These are phyloP conservation scores for Paulownia fortunei DNA, from an alignment of 257 asterid species.

Conservation along the genomic window DNA sequence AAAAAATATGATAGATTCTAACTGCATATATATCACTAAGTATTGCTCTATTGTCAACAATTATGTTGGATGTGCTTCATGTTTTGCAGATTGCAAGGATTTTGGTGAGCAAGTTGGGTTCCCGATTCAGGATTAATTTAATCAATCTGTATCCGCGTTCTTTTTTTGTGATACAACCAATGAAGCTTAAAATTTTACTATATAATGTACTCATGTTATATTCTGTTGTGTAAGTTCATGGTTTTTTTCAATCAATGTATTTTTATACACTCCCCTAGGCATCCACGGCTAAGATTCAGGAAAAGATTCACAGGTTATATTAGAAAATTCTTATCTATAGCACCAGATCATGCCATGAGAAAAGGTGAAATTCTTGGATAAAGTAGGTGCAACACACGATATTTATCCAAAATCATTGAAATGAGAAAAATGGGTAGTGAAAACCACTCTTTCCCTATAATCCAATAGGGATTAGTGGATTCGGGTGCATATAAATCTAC, in stretches of 20 bases:
- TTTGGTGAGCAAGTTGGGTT: neutral
- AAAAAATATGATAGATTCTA: neutral
- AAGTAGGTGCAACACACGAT: too few species aligned
- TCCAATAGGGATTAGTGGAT: too few species aligned
- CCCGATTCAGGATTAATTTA: neutral
- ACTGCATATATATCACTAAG: constrained; percentile 8
- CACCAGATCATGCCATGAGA: too few species aligned
- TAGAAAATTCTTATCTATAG: too few species aligned
- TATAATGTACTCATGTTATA: neutral
- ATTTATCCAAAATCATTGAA: too few species aligned
- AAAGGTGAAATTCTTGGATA: too few species aligned
- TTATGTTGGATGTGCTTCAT: constrained; percentile 27
- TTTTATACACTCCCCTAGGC: neutral
- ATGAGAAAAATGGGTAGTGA: too few species aligned
- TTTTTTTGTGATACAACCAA: neutral
- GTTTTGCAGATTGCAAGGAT: neutral
- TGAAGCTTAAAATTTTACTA: neutral
- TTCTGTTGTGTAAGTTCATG: neutral
- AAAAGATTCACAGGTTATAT: too few species aligned
- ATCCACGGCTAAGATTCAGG: neutral
- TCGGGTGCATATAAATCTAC: too few species aligned
- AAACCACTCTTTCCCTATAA: too few species aligned
- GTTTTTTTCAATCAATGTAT: neutral
- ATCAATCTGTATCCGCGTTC: neutral
- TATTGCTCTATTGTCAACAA: constrained; percentile 22